Conservation (phyloP, 805 yeast genomes). For the Helenozyma rhizophorensis region DNA sequence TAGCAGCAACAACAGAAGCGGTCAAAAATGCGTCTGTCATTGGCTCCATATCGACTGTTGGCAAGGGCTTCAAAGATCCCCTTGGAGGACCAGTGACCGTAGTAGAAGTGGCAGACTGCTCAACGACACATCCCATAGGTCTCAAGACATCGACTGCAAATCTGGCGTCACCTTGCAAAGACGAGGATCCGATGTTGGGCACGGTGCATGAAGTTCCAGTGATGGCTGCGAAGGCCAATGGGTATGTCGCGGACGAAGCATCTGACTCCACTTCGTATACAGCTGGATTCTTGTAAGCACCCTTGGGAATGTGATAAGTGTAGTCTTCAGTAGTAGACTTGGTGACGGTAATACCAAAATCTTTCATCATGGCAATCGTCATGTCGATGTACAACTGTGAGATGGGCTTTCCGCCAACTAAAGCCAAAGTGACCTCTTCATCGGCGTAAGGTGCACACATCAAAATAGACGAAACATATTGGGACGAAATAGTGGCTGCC, state of each 20-base stretch:
- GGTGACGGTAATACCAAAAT: conserved; percentile 78
- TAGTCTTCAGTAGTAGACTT: conserved; percentile 66
- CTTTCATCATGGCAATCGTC: conserved; percentile 94
- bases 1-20: conserved; percentile 96
- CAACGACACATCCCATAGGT: conserved; percentile 94
- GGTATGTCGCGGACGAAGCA: conserved; percentile 97
- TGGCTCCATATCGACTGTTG: conserved; percentile 93
- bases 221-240: conserved; percentile 94
- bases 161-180: conserved; percentile 95
- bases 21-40: conserved; percentile 99
- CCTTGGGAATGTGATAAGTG: conserved; percentile 89
- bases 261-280: conserved; percentile 92
- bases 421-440: conserved; percentile 77
- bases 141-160: conserved; percentile 88
- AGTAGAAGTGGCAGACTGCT: conserved; percentile 79
- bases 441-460: conserved; percentile 98
- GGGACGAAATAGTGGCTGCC: conserved; percentile 95
- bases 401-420: conserved; percentile 96
- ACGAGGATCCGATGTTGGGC: conserved; percentile 88
- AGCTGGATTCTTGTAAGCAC: conserved; percentile 70
- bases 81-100: conserved; percentile 86
- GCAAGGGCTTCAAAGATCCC: conserved; percentile 65
- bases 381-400: conserved; percentile 94
- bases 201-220: conserved; percentile 90
- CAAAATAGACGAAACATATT: conserved; percentile 90